Conservation (phyloP, 352 stramenopile species). For the Pythium rishiriense region DNA sequence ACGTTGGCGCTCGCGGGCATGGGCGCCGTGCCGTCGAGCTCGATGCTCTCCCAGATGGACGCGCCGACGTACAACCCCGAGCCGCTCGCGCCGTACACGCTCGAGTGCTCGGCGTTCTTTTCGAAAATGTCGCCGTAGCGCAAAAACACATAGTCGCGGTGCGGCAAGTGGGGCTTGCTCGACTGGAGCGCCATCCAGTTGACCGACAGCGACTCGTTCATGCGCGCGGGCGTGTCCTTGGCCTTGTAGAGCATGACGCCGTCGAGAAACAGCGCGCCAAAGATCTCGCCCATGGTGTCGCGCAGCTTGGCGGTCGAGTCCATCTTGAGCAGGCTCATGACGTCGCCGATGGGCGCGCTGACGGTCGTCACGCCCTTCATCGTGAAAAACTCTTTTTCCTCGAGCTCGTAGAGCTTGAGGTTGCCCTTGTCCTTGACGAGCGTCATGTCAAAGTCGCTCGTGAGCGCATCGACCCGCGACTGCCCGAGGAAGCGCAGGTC, state of each 20-base stretch:
- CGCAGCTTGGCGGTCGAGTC: constrained; percentile 61
- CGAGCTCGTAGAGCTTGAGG: constrained; percentile 76
- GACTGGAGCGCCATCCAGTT: constrained; percentile 83
- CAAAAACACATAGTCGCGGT: constrained; percentile 88
- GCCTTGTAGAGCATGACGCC: constrained; percentile 71
- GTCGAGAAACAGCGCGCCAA: constrained; percentile 82
- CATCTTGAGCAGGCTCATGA: constrained; percentile 84
- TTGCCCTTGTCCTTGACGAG: constrained; percentile 69
- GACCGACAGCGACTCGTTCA: constrained; percentile 72
- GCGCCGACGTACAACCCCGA: constrained; percentile 73
- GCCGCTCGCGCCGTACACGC: constrained; percentile 53
- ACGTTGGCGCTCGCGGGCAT: constrained; percentile 77
- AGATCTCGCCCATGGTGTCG: constrained; percentile 82
- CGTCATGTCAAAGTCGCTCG: constrained; percentile 78
- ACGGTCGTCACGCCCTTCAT: constrained; percentile 81
- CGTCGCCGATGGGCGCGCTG: constrained; percentile 67
- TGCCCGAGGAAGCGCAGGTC: constrained; percentile 83
- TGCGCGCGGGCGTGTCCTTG: constrained; percentile 45
- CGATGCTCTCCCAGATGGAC: constrained; percentile 85
- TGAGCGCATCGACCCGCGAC: constrained; percentile 79
- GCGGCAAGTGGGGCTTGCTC: constrained; percentile 79
- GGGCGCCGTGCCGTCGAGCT: constrained; percentile 74
- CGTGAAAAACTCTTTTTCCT: constrained; percentile 84
- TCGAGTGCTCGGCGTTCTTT: constrained; percentile 60
- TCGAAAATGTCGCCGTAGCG: constrained; percentile 80